A percentile compares a stretch with the other conserved stretches of the same genome.
phyloP scores from a whole-genome alignment of 2,329 filamentous ascomycete genomes.

The Sporothrix phasma region DNA sequence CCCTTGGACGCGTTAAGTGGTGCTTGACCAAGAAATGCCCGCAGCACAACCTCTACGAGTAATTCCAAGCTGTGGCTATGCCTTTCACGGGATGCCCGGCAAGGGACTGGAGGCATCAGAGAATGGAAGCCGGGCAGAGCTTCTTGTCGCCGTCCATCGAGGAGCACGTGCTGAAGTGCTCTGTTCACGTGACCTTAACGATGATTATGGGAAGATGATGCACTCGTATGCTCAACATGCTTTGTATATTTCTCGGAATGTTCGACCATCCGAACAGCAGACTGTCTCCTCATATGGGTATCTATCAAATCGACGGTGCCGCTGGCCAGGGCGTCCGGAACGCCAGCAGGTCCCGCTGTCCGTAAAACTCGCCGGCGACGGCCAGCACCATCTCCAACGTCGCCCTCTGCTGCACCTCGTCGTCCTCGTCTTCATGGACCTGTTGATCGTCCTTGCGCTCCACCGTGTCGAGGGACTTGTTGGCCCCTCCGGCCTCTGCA shows the following conservation, averaged over 20 bases:
- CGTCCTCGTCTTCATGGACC: slow-evolving; percentile 25
- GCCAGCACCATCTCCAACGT: slow-evolving; percentile 89
- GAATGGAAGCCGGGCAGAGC: too few species aligned
- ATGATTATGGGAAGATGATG: too few species aligned
- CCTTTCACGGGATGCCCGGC: too few species aligned
- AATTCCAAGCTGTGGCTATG: too few species aligned
- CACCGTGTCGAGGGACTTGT: neutral
- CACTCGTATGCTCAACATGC: too few species aligned
- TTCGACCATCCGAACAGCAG: too few species aligned
- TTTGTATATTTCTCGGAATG: neutral
- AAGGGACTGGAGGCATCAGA: too few species aligned
- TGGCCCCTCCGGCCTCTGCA: slow-evolving; percentile 8
- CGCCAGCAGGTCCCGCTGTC: slow-evolving; percentile 75
- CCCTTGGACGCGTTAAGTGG: slow-evolving; percentile 7
- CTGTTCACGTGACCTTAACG: neutral
- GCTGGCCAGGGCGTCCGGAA: slow-evolving; percentile 49
- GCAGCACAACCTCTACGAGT: too few species aligned
- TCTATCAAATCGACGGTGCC: neutral
- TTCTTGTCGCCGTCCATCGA: too few species aligned
- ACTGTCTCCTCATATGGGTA: neutral
- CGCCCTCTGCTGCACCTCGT: slow-evolving; percentile 47
- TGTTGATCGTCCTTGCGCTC: slow-evolving; percentile 11
- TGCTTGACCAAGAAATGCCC: neutral
- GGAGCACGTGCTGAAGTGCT: too few species aligned
- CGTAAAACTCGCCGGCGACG: slow-evolving; percentile 78